Conservation (phyloP, 2,329 filamentous ascomycete species). For the Diaporthe citriasiana region DNA sequence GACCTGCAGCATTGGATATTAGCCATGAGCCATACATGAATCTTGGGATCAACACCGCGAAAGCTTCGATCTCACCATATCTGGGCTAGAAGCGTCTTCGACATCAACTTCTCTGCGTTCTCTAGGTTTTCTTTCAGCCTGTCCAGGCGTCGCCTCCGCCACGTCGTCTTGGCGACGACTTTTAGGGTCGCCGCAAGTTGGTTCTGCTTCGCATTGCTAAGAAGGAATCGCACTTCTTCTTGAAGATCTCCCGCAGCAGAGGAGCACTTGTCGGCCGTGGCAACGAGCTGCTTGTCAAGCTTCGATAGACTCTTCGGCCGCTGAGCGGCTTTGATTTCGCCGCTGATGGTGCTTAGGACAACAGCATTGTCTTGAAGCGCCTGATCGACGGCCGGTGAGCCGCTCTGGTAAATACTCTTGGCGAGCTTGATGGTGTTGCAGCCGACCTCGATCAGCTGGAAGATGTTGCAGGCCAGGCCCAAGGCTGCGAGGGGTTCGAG, state of each 20-base stretch:
- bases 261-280: background rate
- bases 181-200: constrained; percentile 13
- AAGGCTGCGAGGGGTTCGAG: constrained; percentile 30
- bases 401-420: constrained; percentile 2
- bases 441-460: constrained; percentile 20
- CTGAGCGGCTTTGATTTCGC: background rate
- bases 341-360: background rate
- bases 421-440: constrained; percentile 6
- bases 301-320: background rate
- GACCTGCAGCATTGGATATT: background rate
- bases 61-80: background rate
- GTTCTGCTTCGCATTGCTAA: constrained; percentile 6
- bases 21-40: background rate
- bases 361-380: background rate
- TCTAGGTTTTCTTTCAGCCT: constrained; percentile 2
- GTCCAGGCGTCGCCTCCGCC: constrained; percentile 24
- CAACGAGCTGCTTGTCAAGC: background rate
- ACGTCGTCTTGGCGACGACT: constrained; percentile 1
- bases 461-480: constrained; percentile 24
- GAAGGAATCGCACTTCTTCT: constrained; percentile 4
- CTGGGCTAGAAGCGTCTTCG: background rate
- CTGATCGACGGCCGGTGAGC: background rate
- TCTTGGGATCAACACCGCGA: too few relatives aligned
- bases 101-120: background rate
- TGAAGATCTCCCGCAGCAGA: constrained; percentile 1